phyloP scores from a whole-genome alignment of 352 stramenopile species.

The Pythium volutum region DNA sequence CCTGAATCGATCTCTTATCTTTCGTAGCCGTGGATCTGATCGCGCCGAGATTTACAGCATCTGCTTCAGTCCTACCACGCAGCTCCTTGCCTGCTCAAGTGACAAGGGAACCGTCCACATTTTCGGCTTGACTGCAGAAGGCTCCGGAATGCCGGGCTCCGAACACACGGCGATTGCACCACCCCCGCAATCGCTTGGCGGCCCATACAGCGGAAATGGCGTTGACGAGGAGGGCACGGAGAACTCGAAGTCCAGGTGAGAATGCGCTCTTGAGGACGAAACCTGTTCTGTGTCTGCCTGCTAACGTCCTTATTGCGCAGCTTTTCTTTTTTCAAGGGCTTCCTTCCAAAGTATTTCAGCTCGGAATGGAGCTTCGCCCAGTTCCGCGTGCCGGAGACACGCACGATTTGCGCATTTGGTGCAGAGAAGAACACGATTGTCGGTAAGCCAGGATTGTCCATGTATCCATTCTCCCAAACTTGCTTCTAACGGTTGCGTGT shows the following conservation, averaged over 20 bases:
- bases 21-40: conserved; percentile 91
- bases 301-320: conserved; percentile 24
- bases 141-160: conserved; percentile 46
- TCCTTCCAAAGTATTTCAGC: conserved; percentile 93
- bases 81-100: conserved; percentile 94
- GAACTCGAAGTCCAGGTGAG: conserved; percentile 85
- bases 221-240: conserved; percentile 77
- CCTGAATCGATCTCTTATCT: neutral
- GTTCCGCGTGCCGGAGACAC: conserved; percentile 88
- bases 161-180: conserved; percentile 56
- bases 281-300: neutral
- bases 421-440: conserved; percentile 92
- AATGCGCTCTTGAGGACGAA: neutral
- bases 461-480: no score
- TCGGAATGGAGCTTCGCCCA: conserved; percentile 94
- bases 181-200: conserved; percentile 36
- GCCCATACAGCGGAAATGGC: conserved; percentile 40
- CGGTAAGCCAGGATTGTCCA: conserved; percentile 35
- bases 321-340: conserved; percentile 88
- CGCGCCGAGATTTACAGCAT: conserved; percentile 97
- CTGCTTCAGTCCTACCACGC: conserved; percentile 93
- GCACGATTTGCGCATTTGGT: conserved; percentile 92
- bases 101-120: conserved; percentile 98
- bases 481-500: no score
- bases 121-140: conserved; percentile 86